Percentiles rank a stretch among this genome's conserved stretches.
Conservation (phyloP, 176 grass and related monocot species). For the Rhynchospora tenuis region DNA sequence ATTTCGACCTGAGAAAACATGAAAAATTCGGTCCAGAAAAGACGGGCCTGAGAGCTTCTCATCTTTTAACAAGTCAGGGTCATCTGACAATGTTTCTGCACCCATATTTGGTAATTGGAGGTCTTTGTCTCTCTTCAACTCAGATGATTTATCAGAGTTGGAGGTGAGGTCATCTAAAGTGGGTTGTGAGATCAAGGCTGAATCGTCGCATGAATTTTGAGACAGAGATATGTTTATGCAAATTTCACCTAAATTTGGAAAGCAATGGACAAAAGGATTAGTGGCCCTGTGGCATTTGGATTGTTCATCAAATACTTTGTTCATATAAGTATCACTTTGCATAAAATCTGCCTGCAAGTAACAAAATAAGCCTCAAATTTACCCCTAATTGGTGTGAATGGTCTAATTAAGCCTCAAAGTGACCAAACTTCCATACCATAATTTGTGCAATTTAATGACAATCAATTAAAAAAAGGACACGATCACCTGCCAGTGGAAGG, state of each 20-base stretch:
- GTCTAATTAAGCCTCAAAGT: neutral
- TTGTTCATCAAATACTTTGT: neutral
- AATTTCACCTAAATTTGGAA: constrained; percentile 60
- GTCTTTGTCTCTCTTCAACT: constrained; percentile 54
- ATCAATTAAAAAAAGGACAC: neutral
- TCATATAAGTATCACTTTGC: neutral
- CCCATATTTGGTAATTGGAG: neutral
- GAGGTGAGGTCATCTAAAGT: constrained; percentile 61
- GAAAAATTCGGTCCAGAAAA: constrained; percentile 48
- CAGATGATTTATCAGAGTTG: constrained; percentile 75
- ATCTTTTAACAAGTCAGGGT: constrained; percentile 25
- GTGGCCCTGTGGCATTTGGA: neutral
- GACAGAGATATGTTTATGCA: constrained; percentile 45
- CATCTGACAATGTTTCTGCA: constrained; percentile 27
- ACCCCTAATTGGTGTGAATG: neutral
- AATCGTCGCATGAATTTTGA: constrained; percentile 51
- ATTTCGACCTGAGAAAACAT: constrained; percentile 53
- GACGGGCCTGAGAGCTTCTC: constrained; percentile 42
- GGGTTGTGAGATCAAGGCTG: constrained; percentile 14
- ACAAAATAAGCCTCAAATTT: constrained; percentile 4
- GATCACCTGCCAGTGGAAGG: too few species aligned
- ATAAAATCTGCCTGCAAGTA: neutral
- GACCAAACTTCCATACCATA: neutral
- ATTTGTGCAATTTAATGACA: neutral
- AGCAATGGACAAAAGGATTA: constrained; percentile 6